Evolutionary conservation across 2,329 filamentous ascomycete genomes (phyloP).

Genomic region (Colletotrichum sansevieriae): DNA sequence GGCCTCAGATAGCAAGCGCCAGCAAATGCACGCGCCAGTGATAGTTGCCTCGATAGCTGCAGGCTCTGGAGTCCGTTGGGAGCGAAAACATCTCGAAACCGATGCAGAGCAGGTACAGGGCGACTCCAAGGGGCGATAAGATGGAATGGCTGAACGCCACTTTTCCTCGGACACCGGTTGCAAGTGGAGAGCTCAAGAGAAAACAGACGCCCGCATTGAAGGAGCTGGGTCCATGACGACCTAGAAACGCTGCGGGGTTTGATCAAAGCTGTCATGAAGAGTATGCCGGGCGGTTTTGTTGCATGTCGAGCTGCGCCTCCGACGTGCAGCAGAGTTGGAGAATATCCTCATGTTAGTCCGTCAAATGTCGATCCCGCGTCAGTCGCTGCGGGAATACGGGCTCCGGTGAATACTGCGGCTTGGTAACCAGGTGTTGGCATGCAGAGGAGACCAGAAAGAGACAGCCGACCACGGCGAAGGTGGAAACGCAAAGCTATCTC

Average conservation of each 20-base stretch:
- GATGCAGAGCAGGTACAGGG: too few relatives aligned
- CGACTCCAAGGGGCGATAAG: too few relatives aligned
- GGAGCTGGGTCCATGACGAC: slow-evolving; percentile 48
- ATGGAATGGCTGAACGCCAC: too few relatives aligned
- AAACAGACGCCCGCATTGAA: slow-evolving; percentile 51
- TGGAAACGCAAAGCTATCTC: slow-evolving; percentile 56
- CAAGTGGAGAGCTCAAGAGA: slow-evolving; percentile 50
- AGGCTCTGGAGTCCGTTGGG: too few relatives aligned
- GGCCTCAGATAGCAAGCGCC: slow-evolving; percentile 49
- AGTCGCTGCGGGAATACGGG: slow-evolving; percentile 53
- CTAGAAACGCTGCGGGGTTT: slow-evolving; percentile 53
- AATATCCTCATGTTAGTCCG: slow-evolving; percentile 48
- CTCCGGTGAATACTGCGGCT: slow-evolving; percentile 43
- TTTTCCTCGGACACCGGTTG: slow-evolving; percentile 44
- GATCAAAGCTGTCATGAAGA: slow-evolving; percentile 52
- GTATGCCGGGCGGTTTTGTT: slow-evolving; percentile 47
- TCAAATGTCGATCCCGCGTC: slow-evolving; percentile 48
- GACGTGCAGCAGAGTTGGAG: slow-evolving; percentile 26
- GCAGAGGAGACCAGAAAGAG: slow-evolving; percentile 46
- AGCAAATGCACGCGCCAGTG: slow-evolving; percentile 53
- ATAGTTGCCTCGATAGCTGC: slow-evolving; percentile 48
- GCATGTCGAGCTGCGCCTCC: slow-evolving; percentile 9
- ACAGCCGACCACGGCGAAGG: slow-evolving; percentile 47
- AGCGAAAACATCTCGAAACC: too few relatives aligned
- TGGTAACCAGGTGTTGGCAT: slow-evolving; percentile 48